Evolutionary conservation across 148 eudicot species (phyloP).

Genomic region (Rhododendron ovatum): DNA sequence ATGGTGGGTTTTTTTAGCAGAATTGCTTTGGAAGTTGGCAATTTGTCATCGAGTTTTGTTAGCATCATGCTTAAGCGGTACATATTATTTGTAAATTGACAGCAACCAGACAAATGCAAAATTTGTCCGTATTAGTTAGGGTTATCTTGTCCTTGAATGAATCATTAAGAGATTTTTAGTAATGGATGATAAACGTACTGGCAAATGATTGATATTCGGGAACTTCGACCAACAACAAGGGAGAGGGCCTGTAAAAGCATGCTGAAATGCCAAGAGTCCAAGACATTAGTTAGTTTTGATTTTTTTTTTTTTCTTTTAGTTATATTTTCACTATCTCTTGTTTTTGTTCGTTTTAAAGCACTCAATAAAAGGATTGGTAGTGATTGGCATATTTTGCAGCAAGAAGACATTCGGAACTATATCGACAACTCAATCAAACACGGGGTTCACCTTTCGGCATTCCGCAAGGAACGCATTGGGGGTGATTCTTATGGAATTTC

Average conservation of each 20-base stretch:
- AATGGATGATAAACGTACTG: background rate
- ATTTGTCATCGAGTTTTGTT: background rate
- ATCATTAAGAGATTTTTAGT: background rate
- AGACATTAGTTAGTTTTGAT: background rate
- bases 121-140: background rate
- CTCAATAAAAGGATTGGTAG: background rate
- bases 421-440: slow-evolving; percentile 77
- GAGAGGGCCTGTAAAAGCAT: background rate
- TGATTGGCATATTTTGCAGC: slow-evolving; percentile 54
- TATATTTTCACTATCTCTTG: background rate
- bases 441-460: slow-evolving; percentile 67
- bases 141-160: background rate
- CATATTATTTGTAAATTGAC: background rate
- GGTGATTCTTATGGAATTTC: slow-evolving; percentile 95
- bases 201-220: background rate
- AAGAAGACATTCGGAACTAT: slow-evolving; percentile 92
- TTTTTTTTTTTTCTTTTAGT: background rate
- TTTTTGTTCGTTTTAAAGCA: background rate
- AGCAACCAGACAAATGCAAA: background rate
- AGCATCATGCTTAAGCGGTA: background rate
- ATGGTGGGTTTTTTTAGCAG: background rate
- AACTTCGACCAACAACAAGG: background rate
- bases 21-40: background rate
- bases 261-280: background rate
- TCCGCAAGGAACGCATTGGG: slow-evolving; percentile 86